phyloP scores from a whole-genome alignment of 768 basidiomycete species.

The Suillus alpinus region DNA sequence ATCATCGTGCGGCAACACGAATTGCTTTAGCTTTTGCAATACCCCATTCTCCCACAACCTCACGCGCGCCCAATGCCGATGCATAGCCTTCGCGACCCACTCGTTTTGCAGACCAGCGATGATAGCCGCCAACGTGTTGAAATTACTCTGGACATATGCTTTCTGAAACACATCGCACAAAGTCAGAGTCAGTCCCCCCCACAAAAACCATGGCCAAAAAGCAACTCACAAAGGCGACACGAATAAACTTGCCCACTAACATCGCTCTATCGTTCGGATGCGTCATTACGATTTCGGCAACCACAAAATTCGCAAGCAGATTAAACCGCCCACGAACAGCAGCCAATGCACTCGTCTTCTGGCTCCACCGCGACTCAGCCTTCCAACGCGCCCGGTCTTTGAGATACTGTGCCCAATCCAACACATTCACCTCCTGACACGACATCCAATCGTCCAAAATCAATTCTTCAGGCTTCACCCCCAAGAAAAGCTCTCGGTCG shows the following conservation, averaged over 20 bases:
- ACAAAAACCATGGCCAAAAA: not conserved
- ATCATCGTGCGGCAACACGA: constrained; percentile 60
- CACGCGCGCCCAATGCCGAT: constrained; percentile 63
- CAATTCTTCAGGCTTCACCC: constrained; percentile 86
- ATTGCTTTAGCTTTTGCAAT: constrained; percentile 66
- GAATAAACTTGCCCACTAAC: constrained; percentile 77
- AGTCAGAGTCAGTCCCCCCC: not conserved
- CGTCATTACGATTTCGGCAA: constrained; percentile 79
- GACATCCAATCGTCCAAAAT: constrained; percentile 69
- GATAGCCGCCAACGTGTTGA: constrained; percentile 75
- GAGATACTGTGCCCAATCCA: constrained; percentile 83
- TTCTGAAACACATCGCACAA: constrained; percentile 46
- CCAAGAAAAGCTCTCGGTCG: constrained; percentile 82
- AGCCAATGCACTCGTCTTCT: constrained; percentile 70
- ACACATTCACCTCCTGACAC: constrained; percentile 59
- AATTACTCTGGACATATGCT: constrained; percentile 75
- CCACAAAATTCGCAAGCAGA: constrained; percentile 75
- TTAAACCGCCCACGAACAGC: constrained; percentile 83
- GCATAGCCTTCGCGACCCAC: constrained; percentile 66
- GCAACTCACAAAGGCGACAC: constrained; percentile 75
- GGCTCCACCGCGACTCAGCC: constrained; percentile 50
- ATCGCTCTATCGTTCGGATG: constrained; percentile 59
- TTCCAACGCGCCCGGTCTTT: constrained; percentile 73
- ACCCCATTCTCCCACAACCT: constrained; percentile 71
- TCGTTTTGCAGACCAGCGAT: constrained; percentile 72